These are phyloP conservation scores for Isoetes taiwanensis DNA, from an alignment of 75 land plant genomes.

Conservation along the genomic window DNA sequence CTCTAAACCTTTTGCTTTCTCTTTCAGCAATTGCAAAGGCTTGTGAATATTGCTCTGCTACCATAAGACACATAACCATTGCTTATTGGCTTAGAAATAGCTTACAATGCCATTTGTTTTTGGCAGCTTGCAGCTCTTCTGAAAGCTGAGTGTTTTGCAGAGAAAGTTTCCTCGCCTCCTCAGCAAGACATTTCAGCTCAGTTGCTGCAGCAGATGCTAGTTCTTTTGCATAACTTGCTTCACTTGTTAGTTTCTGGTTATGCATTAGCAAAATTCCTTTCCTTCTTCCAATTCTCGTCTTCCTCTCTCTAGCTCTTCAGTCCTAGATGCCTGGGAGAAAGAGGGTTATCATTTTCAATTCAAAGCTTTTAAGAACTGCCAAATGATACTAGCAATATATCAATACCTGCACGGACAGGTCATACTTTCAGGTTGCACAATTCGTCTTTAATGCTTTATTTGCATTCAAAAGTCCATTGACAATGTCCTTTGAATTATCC, in stretches of 20 bases:
- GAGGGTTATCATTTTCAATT: background rate
- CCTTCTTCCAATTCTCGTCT: conserved; percentile 38
- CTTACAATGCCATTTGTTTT: conserved; percentile 16
- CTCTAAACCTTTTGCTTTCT: conserved; percentile 29
- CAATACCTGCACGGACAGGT: too few species aligned
- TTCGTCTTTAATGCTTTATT: too few species aligned
- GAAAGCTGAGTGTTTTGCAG: conserved; percentile 53
- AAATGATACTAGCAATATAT: background rate
- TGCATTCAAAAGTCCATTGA: background rate
- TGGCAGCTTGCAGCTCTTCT: conserved; percentile 43
- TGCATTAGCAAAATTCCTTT: conserved; percentile 53
- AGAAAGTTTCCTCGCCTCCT: conserved; percentile 67
- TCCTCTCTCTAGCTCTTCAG: conserved; percentile 54
- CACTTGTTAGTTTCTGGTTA: conserved; percentile 45
- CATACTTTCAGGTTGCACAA: too few species aligned
- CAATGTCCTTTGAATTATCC: background rate
- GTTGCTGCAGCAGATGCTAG: conserved; percentile 70
- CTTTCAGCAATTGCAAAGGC: conserved; percentile 31
- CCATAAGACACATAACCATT: too few species aligned
- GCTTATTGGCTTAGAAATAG: too few species aligned
- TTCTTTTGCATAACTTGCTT: conserved; percentile 72
- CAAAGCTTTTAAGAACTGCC: background rate
- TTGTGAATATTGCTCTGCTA: too few species aligned
- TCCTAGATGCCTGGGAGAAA: conserved; percentile 36
- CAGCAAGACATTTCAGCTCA: conserved; percentile 59